Evolutionary conservation across 176 grass and related monocot genomes (phyloP), one percentile per base, ranked within the genome.

Genomic region (Urochloa ruziziensis): DNA sequence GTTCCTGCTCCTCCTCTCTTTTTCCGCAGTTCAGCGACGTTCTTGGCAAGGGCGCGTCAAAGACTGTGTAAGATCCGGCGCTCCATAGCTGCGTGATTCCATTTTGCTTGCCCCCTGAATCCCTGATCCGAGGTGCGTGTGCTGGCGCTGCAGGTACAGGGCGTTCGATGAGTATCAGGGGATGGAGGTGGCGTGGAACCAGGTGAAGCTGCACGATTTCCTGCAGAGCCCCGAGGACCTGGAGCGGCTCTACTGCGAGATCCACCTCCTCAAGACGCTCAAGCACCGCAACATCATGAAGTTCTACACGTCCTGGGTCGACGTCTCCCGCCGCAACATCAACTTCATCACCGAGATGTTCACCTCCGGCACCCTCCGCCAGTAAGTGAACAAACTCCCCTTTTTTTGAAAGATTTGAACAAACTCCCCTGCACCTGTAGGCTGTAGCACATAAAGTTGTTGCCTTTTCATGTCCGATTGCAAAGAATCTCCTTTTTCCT

Each of bases 271-370:
- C 64, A 94, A 95, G 85, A 99, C 93, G 39, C 85, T 99, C 82
- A 91, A 90, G 79, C 96, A 99, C 91, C 86, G 75, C 62, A 99
- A 99, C 89, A 94, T 99, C 73, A 96, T 99, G 87, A 91, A 99
- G 76, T 99, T 99, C 83, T 92, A 96, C 73, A 89, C 93, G 29
- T 99, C 93, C 25, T 99, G 96, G 96, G 93, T 99, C 34, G 96
- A 99, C 73, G 69, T 79, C 87, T 81, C 93, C 28, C 73, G 72
- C 49, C 91, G 87, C 56, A 92, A 99, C 93, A 95, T 96, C 93
- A 99, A 99, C 82, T 99, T 99, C 85, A 87, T 99, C 89, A 99
- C 96, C 25, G 96, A 99, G 78, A 94, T 99, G 93, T 99, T 99
- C 89, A 94, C 91, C 47, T 99, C 96, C 30, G 96, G 96, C 73